Percentiles rank a stretch among this genome's conserved stretches.
These are phyloP conservation scores for Nicotiana obtusifolia DNA, from an alignment of 257 asterid genomes.

Conservation along the genomic window DNA sequence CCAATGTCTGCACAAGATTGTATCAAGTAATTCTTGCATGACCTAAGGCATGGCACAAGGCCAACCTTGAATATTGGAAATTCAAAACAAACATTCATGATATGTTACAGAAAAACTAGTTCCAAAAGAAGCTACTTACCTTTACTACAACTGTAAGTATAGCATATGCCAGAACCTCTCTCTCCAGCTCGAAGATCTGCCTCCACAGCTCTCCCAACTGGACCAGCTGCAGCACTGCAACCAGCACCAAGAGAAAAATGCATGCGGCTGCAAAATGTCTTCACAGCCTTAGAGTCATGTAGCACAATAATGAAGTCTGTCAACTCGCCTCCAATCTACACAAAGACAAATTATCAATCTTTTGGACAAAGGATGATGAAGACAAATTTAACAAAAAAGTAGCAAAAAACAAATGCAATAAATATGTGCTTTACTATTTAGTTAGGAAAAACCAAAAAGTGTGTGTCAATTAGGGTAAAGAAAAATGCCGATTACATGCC, in stretches of 20 bases:
- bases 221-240: slow-evolving; percentile 99
- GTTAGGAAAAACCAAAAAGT: not conserved
- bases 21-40: not conserved
- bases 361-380: not conserved
- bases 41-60: not conserved
- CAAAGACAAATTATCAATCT: not conserved
- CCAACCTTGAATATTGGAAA: not conserved
- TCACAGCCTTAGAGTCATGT: slow-evolving; percentile 82
- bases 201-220: slow-evolving; percentile 92
- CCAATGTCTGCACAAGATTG: not conserved
- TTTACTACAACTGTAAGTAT: slow-evolving; percentile 97
- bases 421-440: not conserved
- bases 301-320: slow-evolving; percentile 94
- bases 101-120: not conserved
- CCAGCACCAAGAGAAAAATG: slow-evolving; percentile 99
- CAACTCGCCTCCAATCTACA: slow-evolving; percentile 89
- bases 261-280: slow-evolving; percentile 94
- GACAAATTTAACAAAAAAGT: slow-evolving; percentile 2
- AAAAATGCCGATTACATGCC: not conserved
- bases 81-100: not conserved
- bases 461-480: not conserved
- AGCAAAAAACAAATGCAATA: not conserved
- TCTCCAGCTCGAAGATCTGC: slow-evolving; percentile 99
- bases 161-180: slow-evolving; percentile 97
- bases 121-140: slow-evolving; percentile 33